Evolutionary conservation across 352 stramenopile genomes (phyloP), one percentile per base, ranked within the genome.

Genomic region (Phytopythium ostracodes): DNA sequence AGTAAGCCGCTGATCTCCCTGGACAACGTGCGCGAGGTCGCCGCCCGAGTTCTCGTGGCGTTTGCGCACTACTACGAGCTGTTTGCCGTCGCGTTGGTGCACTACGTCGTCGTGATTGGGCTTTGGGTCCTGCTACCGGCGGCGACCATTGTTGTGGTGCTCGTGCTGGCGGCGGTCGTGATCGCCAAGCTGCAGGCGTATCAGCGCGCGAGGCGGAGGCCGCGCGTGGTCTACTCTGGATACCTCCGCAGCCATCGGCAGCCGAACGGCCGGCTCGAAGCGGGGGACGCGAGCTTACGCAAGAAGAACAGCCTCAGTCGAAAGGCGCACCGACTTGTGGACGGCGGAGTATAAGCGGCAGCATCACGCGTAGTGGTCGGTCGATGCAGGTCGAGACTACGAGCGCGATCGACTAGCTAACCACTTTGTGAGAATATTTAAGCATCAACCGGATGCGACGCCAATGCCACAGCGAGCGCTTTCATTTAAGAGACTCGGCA

Each of bases 151-250:
- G 51, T 44, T 9, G 51, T 11, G 6, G 20, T 44, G 29, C 31
- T 57, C 10, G 31, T 57, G n/a, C 20, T 64, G 17, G 31, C 29
- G 25, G 24, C 18, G 2, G 15, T 43, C 3, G 46, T 24, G 27
- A 24, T 51, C 42, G 38, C 17, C 36, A 51, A 38, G 46, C 50
- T 56, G 22, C 49, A 31, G 10, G 59, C 22, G 29, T 33, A 46
- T n/a, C 59, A 59, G 24, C 47, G 47, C 35, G 59, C 59, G n/a
- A 64, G 54, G 38, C 59, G 33, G 33, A 57, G 22, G 31, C 31
- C 36, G 15, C 29, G 59, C 4, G 38, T 64, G 36, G 31, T 64
- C 27, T 64, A 64, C 43, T 64, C 59, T 22, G 59, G 29, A 11
- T 64, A 64, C 24, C 59, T 64, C 9, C 49, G 22, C 31, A 50